Conservation (phyloP, 495 filamentous ascomycete species). For the Hypoxylon fuscum region DNA sequence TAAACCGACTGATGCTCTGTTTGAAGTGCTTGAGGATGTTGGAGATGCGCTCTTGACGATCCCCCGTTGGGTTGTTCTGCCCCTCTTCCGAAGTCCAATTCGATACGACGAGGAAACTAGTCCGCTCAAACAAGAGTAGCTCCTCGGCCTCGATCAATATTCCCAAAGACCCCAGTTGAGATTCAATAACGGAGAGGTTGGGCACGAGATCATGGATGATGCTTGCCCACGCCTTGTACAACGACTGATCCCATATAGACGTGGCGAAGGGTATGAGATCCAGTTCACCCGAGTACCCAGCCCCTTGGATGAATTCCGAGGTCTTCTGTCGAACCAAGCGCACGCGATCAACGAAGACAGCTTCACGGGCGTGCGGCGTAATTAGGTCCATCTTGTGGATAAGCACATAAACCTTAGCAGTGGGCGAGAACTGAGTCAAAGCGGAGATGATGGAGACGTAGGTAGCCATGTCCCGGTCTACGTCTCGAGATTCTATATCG, state of each 20-base stretch:
- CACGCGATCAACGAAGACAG: slow-evolving; percentile 82
- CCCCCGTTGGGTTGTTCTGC: slow-evolving; percentile 81
- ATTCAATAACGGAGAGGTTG: slow-evolving; percentile 89
- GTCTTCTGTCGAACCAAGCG: slow-evolving; percentile 76
- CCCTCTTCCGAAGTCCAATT: slow-evolving; percentile 79
- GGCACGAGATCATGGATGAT: slow-evolving; percentile 97
- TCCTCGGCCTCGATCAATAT: slow-evolving; percentile 89
- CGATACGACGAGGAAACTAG: slow-evolving; percentile 93
- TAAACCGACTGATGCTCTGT: slow-evolving; percentile 67
- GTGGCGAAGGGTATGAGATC: slow-evolving; percentile 82
- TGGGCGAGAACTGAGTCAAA: slow-evolving; percentile 81
- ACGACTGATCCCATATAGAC: slow-evolving; percentile 96
- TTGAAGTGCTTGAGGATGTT: slow-evolving; percentile 99
- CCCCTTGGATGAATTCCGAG: slow-evolving; percentile 67
- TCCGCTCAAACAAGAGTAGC: slow-evolving; percentile 93
- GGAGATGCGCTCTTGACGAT: slow-evolving; percentile 91
- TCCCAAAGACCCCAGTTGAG: slow-evolving; percentile 78
- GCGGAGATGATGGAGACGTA: slow-evolving; percentile 88
- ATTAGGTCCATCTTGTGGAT: slow-evolving; percentile 99
- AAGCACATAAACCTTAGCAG: slow-evolving; percentile 87
- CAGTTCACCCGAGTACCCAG: slow-evolving; percentile 51
- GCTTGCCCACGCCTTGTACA: slow-evolving; percentile 98
- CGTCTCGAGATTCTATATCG: slow-evolving; percentile 94
- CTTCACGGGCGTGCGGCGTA: slow-evolving; percentile 75
- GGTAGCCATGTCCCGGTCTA: slow-evolving; percentile 87